Percentiles rank a stretch among this genome's conserved stretches.
Evolutionary conservation across 2,329 filamentous ascomycete genomes (phyloP).

Genomic region (Xylariaceae sp.): DNA sequence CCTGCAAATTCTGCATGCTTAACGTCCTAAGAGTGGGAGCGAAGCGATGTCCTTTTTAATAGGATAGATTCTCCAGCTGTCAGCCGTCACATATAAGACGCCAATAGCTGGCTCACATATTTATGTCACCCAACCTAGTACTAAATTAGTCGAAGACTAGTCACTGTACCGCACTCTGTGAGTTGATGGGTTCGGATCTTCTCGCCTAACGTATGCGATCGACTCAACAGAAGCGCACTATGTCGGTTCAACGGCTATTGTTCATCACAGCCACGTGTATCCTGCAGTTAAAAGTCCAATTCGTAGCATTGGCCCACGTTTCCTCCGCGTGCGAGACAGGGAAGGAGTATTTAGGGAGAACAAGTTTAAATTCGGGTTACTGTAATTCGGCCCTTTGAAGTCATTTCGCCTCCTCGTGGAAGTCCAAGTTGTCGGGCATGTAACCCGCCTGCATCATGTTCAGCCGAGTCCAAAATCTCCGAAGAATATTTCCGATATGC

Average conservation of each 20-base stretch:
- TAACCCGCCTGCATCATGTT: constrained; percentile 14
- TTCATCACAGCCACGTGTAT: constrained; percentile 10
- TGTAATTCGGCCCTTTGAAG: neutral
- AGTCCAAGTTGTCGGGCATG: constrained; percentile 11
- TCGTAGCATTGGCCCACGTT: neutral
- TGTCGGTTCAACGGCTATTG: neutral
- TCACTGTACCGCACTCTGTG: no score
- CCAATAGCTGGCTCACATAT: no score
- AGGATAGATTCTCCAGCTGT: no score
- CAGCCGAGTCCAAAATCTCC: constrained; percentile 24
- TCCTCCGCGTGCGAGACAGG: constrained; percentile 9
- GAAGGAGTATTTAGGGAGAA: neutral
- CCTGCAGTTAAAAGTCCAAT: neutral
- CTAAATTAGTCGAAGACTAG: no score
- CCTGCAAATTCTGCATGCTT: no score
- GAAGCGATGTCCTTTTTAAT: no score
- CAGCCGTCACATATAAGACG: no score
- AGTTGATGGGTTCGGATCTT: neutral
- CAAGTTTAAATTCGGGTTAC: neutral
- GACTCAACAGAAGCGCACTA: neutral
- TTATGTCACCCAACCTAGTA: no score
- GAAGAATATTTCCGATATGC: constrained; percentile 26
- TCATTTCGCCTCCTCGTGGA: neutral
- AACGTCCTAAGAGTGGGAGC: no score
- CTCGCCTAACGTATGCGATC: neutral